Evolutionary conservation across 306 rosid species (phyloP).

Genomic region (Dryas drummondii): DNA sequence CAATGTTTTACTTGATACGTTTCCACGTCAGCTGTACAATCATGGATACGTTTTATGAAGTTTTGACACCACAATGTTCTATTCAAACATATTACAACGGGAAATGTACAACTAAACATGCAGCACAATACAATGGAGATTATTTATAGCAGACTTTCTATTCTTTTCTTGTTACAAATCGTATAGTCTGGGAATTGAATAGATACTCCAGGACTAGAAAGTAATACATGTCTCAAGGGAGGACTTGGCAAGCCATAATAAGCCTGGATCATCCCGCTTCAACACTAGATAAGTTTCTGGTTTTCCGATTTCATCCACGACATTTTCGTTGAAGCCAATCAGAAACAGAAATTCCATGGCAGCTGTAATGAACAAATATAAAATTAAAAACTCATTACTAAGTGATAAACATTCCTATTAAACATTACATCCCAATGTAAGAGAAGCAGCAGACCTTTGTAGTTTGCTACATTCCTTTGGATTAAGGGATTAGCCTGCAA

Average conservation of each 20-base stretch:
- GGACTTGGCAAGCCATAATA: constrained; percentile 95
- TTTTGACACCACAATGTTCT: background rate
- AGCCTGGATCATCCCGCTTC: constrained; percentile 86
- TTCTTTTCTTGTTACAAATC: background rate
- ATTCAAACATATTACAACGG: background rate
- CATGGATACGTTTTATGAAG: background rate
- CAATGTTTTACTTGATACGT: background rate
- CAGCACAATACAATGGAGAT: background rate
- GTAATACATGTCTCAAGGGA: constrained; percentile 56
- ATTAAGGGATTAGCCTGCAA: constrained; percentile 83
- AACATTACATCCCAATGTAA: constrained; percentile 14
- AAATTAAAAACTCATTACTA: background rate
- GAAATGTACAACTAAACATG: background rate
- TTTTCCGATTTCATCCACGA: constrained; percentile 62
- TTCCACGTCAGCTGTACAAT: background rate
- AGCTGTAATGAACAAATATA: constrained; percentile 47
- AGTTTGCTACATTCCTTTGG: constrained; percentile 56
- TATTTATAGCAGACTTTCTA: background rate
- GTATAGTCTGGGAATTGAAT: background rate
- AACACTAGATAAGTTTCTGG: constrained; percentile 72
- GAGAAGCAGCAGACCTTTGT: constrained; percentile 58
- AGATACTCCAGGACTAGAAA: constrained; percentile 29
- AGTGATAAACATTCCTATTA: background rate
- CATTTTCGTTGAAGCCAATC: constrained; percentile 79
- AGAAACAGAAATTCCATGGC: constrained; percentile 68